phyloP scores from a whole-genome alignment of 805 yeast genomes.

The Yarrowia porcina region DNA sequence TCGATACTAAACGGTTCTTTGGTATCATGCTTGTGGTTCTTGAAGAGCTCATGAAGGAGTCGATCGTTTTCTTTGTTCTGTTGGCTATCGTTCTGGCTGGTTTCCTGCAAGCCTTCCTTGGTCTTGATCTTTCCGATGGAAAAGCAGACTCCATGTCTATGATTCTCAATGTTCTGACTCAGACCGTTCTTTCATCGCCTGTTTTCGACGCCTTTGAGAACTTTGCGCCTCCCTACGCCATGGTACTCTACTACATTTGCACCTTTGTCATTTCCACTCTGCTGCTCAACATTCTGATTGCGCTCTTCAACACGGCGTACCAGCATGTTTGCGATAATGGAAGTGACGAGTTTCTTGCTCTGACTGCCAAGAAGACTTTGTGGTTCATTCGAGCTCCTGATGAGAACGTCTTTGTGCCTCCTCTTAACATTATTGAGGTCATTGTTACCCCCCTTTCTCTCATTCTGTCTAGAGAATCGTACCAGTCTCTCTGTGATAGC shows the following conservation, averaged over 20 bases:
- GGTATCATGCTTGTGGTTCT: constrained; percentile 87
- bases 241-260: constrained; percentile 71
- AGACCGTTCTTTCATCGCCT: constrained; percentile 72
- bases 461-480: constrained; percentile 39
- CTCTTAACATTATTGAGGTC: constrained; percentile 71
- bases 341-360: constrained; percentile 77
- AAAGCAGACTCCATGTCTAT: constrained; percentile 66
- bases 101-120: constrained; percentile 81
- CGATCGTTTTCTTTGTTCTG: constrained; percentile 75
- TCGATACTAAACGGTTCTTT: constrained; percentile 76
- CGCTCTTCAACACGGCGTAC: constrained; percentile 81
- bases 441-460: constrained; percentile 45
- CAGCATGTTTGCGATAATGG: constrained; percentile 78
- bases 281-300: constrained; percentile 77
- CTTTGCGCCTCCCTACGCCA: constrained; percentile 83
- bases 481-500: constrained; percentile 47
- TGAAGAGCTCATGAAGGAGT: constrained; percentile 83
- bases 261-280: constrained; percentile 72
- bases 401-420: constrained; percentile 79
- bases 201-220: constrained; percentile 64
- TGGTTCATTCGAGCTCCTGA: constrained; percentile 87
- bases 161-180: constrained; percentile 60
- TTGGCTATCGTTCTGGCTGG: constrained; percentile 70
- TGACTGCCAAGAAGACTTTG: constrained; percentile 78
- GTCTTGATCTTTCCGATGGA: constrained; percentile 86